Evolutionary conservation across 164 flowering plant genomes (phyloP).

Genomic region (Tinospora cordifolia): DNA sequence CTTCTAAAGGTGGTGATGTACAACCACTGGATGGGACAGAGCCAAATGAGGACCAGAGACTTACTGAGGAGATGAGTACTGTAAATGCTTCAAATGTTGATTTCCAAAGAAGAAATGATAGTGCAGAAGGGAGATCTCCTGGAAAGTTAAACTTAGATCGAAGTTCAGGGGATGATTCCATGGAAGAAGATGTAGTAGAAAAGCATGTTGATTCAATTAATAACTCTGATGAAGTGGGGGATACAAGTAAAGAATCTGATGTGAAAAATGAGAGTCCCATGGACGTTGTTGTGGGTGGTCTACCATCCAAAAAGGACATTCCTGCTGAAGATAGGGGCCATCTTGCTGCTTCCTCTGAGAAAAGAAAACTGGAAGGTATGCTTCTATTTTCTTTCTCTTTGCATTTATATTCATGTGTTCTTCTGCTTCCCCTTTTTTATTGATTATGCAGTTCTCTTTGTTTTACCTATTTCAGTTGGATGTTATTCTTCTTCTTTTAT

Average conservation of each 20-base stretch:
- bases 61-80: slow-evolving; percentile 37
- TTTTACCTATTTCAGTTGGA: background rate
- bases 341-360: slow-evolving; percentile 33
- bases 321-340: slow-evolving; percentile 26
- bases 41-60: slow-evolving; percentile 43
- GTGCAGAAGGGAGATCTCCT: slow-evolving; percentile 43
- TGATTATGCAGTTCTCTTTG: background rate
- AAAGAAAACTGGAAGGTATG: slow-evolving; percentile 68
- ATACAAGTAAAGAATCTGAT: slow-evolving; percentile 30
- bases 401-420: background rate
- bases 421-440: background rate
- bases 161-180: slow-evolving; percentile 79
- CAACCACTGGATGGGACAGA: slow-evolving; percentile 59
- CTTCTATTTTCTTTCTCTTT: background rate
- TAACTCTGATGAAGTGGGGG: slow-evolving; percentile 34
- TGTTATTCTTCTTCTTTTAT: background rate
- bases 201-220: slow-evolving; percentile 51
- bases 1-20: slow-evolving; percentile 49
- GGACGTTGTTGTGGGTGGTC: slow-evolving; percentile 36
- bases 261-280: slow-evolving; percentile 39
- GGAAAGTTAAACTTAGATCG: slow-evolving; percentile 73
- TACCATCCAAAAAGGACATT: slow-evolving; percentile 27
- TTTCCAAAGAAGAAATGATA: slow-evolving; percentile 39
- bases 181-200: slow-evolving; percentile 77
- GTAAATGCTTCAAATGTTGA: slow-evolving; percentile 33